phyloP scores from a whole-genome alignment of 129 eudicot genomes.

The Ambrosia trifida region DNA sequence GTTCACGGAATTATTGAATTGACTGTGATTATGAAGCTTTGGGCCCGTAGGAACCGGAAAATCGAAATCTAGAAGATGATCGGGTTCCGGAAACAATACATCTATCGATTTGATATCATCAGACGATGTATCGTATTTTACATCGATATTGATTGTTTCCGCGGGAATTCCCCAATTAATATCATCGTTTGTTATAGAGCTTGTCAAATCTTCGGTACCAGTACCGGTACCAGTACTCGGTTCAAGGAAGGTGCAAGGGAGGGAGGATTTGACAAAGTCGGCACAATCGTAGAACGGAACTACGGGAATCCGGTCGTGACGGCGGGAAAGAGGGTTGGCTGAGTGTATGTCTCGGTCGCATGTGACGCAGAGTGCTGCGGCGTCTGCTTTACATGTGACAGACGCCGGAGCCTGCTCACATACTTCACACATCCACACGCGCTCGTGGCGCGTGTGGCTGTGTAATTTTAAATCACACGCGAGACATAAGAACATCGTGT shows the following conservation, averaged over 20 bases:
- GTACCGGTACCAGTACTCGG: conserved; percentile 15
- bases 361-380: conserved; percentile 74
- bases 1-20: conserved; percentile 33
- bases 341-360: conserved; percentile 86
- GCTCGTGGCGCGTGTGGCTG: conserved; percentile 51
- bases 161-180: conserved; percentile 29
- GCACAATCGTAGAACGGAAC: conserved; percentile 45
- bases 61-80: conserved; percentile 56
- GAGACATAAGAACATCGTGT: conserved; percentile 59
- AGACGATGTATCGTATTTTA: conserved; percentile 30
- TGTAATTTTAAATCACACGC: conserved; percentile 63
- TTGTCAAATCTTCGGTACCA: conserved; percentile 21
- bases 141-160: conserved; percentile 6
- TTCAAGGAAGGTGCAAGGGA: conserved; percentile 12
- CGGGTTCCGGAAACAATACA: conserved; percentile 47
- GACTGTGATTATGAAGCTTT: conserved; percentile 22
- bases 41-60: conserved; percentile 40
- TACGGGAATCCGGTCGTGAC: conserved; percentile 78
- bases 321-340: conserved; percentile 75
- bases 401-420: conserved; percentile 84
- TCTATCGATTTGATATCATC: conserved; percentile 57
- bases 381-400: conserved; percentile 85
- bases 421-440: conserved; percentile 89
- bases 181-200: conserved; percentile 29
- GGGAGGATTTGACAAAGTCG: conserved; percentile 23